These are phyloP conservation scores for Pogostemon cablin DNA, from an alignment of 257 asterid genomes.

Conservation along the genomic window DNA sequence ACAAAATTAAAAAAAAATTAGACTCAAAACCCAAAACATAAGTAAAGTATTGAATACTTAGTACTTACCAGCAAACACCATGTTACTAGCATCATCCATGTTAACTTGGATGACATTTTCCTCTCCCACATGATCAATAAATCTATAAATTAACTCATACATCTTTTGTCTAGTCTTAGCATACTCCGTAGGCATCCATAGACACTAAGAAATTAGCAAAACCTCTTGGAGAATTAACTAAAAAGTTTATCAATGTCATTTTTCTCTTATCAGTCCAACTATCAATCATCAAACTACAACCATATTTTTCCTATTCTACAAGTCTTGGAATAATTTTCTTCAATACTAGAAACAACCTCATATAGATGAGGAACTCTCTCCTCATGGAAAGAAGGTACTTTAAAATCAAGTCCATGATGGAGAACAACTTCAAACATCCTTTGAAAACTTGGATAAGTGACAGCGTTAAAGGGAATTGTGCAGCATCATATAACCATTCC, in stretches of 20 bases:
- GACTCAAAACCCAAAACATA: background rate
- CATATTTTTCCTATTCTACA: background rate
- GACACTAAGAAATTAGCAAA: background rate
- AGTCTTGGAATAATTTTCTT: background rate
- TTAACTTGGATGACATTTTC: background rate
- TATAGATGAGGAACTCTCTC: background rate
- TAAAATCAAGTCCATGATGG: background rate
- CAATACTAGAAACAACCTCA: background rate
- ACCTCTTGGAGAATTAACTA: background rate
- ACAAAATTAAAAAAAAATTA: background rate
- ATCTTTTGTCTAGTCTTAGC: conserved; percentile 1
- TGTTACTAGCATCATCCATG: background rate
- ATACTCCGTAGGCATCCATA: background rate
- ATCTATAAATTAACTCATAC: background rate
- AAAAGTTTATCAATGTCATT: conserved; percentile 1
- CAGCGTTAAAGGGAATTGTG: background rate
- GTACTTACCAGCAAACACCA: conserved; percentile 3
- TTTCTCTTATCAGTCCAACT: background rate
- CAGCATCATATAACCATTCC: background rate
- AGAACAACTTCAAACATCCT: background rate
- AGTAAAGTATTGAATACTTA: background rate
- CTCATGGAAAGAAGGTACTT: background rate
- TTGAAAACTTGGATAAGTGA: background rate
- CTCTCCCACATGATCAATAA: background rate
- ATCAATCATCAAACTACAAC: conserved; percentile 15